phyloP scores from a whole-genome alignment of 2,329 filamentous ascomycete species.

The Fusarium sp. region DNA sequence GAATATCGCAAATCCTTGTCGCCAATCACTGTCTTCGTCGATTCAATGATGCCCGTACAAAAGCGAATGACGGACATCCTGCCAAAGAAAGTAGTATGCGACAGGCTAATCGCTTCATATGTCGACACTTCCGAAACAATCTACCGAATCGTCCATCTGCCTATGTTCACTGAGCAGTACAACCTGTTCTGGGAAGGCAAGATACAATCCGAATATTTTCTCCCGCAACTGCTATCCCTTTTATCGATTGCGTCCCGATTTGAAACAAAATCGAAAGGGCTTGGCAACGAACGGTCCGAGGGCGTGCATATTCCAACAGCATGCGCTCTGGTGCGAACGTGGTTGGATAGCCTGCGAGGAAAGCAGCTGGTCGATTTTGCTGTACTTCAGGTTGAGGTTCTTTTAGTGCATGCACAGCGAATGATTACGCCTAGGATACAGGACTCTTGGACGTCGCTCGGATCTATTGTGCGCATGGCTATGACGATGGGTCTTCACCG shows the following conservation, averaged over 20 bases:
- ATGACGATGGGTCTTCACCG: slow-evolving; percentile 71
- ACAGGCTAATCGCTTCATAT: slow-evolving; percentile 63
- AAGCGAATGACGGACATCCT: slow-evolving; percentile 70
- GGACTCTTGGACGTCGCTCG: slow-evolving; percentile 67
- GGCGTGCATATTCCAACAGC: slow-evolving; percentile 69
- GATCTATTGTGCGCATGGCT: slow-evolving; percentile 66
- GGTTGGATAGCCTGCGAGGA: slow-evolving; percentile 64
- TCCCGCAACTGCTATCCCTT: slow-evolving; percentile 66
- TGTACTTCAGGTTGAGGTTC: slow-evolving; percentile 65
- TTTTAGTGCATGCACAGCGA: slow-evolving; percentile 65
- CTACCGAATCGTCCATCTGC: slow-evolving; percentile 66
- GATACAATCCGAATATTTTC: slow-evolving; percentile 61
- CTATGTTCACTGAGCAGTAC: slow-evolving; percentile 64
- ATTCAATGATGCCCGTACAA: slow-evolving; percentile 69
- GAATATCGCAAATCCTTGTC: slow-evolving; percentile 61
- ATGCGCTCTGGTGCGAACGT: slow-evolving; percentile 65
- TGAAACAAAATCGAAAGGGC: slow-evolving; percentile 62
- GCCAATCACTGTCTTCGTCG: slow-evolving; percentile 68
- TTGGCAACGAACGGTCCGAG: slow-evolving; percentile 64
- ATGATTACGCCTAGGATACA: slow-evolving; percentile 65
- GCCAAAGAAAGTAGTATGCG: slow-evolving; percentile 64
- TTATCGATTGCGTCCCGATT: slow-evolving; percentile 67
- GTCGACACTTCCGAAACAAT: slow-evolving; percentile 64
- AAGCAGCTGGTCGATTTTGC: slow-evolving; percentile 66
- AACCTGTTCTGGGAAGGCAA: slow-evolving; percentile 64